A percentile compares a stretch with the other conserved stretches of the same genome.
These are phyloP conservation scores for Perkinsus olseni DNA, from an alignment of 169 alveolate genomes.

Conservation along the genomic window DNA sequence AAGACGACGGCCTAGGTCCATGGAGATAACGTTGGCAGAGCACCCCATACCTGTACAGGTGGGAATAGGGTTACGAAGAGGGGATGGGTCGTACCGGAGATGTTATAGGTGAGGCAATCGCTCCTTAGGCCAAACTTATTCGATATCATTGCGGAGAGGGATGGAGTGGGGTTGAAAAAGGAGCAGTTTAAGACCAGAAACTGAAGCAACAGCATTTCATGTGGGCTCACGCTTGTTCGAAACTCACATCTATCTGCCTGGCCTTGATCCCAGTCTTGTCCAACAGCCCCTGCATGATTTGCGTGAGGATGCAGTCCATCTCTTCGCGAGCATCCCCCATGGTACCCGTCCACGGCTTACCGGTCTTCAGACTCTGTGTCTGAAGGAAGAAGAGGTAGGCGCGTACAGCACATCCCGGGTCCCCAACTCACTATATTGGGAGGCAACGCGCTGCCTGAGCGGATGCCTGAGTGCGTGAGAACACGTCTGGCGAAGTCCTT, in stretches of 20 bases:
- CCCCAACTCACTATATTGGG: background rate
- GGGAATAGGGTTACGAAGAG: no score
- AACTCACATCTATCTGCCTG: background rate
- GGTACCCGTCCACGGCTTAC: background rate
- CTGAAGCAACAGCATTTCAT: background rate
- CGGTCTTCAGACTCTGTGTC: background rate
- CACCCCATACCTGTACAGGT: slow-evolving; percentile 1
- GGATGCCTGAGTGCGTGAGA: background rate
- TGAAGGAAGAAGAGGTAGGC: background rate
- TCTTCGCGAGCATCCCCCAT: background rate
- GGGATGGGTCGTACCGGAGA: background rate
- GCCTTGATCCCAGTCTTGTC: background rate
- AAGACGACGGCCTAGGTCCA: slow-evolving; percentile 3
- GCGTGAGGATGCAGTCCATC: background rate
- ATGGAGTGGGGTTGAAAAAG: slow-evolving; percentile 9
- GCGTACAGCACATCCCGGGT: background rate
- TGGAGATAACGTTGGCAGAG: slow-evolving; percentile 7
- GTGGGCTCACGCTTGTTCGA: background rate
- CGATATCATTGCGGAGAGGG: slow-evolving; percentile 1
- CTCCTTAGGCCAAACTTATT: background rate
- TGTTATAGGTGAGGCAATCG: background rate
- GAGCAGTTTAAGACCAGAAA: slow-evolving; percentile 7
- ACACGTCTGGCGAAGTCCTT: background rate
- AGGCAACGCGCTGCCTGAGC: background rate
- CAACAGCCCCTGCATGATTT: background rate